phyloP scores from a whole-genome alignment of 169 alveolate species.

The Neospora caninum region DNA sequence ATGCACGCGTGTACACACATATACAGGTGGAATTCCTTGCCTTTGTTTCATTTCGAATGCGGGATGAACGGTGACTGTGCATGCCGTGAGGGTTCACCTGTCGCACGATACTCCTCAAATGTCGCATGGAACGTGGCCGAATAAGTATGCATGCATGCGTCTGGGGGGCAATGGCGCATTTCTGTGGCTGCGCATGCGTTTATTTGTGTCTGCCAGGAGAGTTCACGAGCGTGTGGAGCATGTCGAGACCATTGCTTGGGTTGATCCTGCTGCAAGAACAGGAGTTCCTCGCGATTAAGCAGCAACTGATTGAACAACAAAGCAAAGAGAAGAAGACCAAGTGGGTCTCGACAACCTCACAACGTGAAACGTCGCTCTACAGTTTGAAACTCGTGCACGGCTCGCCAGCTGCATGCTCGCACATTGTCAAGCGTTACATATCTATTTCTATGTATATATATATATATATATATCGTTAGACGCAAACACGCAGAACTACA shows the following conservation, averaged over 20 bases:
- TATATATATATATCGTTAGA: no score
- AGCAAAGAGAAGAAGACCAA: constrained; percentile 31
- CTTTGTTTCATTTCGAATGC: no score
- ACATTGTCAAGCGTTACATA: neutral
- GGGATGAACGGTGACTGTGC: no score
- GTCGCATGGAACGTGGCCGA: no score
- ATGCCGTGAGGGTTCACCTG: no score
- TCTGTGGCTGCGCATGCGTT: no score
- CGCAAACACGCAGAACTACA: neutral
- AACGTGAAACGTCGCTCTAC: neutral
- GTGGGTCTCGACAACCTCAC: neutral
- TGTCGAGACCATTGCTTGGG: constrained; percentile 91
- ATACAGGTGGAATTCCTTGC: no score
- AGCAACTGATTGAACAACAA: constrained; percentile 62
- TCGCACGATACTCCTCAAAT: no score
- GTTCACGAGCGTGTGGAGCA: constrained; percentile 88
- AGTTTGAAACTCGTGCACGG: neutral
- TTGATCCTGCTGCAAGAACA: constrained; percentile 80
- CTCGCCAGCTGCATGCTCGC: neutral
- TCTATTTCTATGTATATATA: neutral
- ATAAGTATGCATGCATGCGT: no score
- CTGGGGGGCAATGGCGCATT: no score
- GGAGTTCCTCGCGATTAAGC: constrained; percentile 57
- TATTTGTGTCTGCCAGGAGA: constrained; percentile 75
- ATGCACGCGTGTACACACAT: no score